Base-by-base conservation (phyloP, 257 asterid genomes). In the Plantago elongata region DNA sequence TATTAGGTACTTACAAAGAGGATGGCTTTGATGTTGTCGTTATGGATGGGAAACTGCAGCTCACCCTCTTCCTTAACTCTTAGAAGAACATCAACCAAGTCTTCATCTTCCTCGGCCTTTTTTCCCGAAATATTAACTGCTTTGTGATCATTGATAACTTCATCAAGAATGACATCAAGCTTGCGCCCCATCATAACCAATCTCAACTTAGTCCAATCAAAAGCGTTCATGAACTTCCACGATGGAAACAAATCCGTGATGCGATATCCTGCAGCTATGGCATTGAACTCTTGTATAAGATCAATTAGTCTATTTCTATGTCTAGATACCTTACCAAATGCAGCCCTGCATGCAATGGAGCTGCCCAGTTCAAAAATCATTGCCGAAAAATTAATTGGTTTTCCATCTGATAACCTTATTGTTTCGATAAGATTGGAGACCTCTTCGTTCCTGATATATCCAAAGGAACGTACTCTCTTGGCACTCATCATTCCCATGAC, bases 11-110 rank as follows among this genome's bases (percentile, higher is more conserved):
- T 22, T 22, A 22, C 27, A 22, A 22, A 22, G 27, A 22, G 27
- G 1, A 22, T 22, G 27, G 27, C 27, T 22, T 22, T 22, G 27
- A 22, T 22, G 27, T 22, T 22, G 27, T 22, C 27, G 27, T 22
- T 22, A 22, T 22, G 27, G 27, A 22, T 22, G 27, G 78, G 50
- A 13, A 72, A 40, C 3, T 50, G 58, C 27, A 61, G 59, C 11
- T 64, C 65, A 3, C 68, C 71, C 40, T 64, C 51, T 42, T 57
- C 66, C 71, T 72, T 66, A 42, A 72, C 51, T 42, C 75, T 69
- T 12, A 76, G 75, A 18, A 76, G 64, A 52, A 76, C 78, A 51
- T 76, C 81, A 9, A 72, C 73, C 13, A 76, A 48, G 62, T 76
- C 81, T 51, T 73, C 76, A 56, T 56, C 51, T 14, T 10, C 51